Evolutionary conservation across 495 filamentous ascomycete genomes (phyloP), one percentile per base, ranked within the genome.

Genomic region (Cercophora newfieldiana): DNA sequence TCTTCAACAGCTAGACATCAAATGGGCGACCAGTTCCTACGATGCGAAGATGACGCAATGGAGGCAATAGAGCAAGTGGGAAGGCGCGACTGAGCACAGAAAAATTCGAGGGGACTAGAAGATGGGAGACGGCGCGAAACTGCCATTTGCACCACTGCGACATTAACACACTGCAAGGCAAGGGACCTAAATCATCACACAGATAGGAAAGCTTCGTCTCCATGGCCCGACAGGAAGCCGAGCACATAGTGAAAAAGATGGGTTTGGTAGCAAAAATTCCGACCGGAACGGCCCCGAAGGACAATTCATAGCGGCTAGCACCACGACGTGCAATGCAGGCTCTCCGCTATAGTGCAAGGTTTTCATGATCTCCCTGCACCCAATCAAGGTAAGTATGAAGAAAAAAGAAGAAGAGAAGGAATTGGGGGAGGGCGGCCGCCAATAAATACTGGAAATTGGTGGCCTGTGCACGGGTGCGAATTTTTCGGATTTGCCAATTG

Each of bases 311-410:
- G 44, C 50, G 49, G 68, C 51, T n/a, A 67, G 67, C 73, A 65
- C 75, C 75, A 66, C 75, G 74, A 69, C 71, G 75, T 76, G 74
- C 74, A 77, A 77, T 77, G 75, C 70, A 76, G 74, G 75, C 68
- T 69, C 63, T 59, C 66, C 71, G 33, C 61, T 47, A 59, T 73
- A 65, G 58, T 63, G 25, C 65, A 24, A 61, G 59, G 66, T 62
- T 24, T 73, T 77, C 70, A 60, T 78, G 75, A 78, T 66, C 75
- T 69, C 65, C 66, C 63, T 49, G 57, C 28, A 66, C 55, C 65
- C 65, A 63, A 71, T 74, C 73, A 77, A 78, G 75, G 74, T 77
- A 75, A 78, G 74, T 76, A 78, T 76, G 72, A 72, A 69, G 70
- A 74, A 68, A 72, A 72, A 73, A 69, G 57, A 66, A 62, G 64